Evolutionary conservation across 2,329 filamentous ascomycete species (phyloP), one percentile per base, ranked within the genome.

Genomic region (Paecilomyces fulvus): DNA sequence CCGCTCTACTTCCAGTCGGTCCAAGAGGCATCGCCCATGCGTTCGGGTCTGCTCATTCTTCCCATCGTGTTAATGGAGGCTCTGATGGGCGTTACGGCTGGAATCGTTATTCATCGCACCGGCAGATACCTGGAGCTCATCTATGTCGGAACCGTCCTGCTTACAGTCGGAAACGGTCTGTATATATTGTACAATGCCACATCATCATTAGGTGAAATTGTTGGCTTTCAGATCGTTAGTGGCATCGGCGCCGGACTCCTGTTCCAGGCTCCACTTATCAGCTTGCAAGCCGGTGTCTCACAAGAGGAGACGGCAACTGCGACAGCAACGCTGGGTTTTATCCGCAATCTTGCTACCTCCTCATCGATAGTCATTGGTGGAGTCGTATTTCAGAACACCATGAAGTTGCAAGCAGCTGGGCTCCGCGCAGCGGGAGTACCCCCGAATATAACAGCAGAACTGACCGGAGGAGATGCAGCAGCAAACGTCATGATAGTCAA

Each of bases 1-100:
- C 88, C 88, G 0, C 77, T 90, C 0, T 91, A 86, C 70, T 85
- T 89, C 55, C 88, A 92, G 67, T 80, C 84, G 2, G 86, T 86
- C 0, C 79, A 85, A 1, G 79, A 79, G 53, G 82, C 82, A 1
- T 78, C 79, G 0, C 83, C 86, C 0, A 73, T 88, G 31, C 75
- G 76, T n/a, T 88, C 83, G 0, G 79, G 78, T 63, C 61, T 67
- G 0, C 79, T 87, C 11, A 76, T 88, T 2, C 75, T 90, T 0
- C 85, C 87, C 0, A 80, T 85, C 46, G 83, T 81, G 21, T 60
- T 77, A 1, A 66, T 67, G 9, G 75, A 77, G 56, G 77, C 80
- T 1, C 58, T 75, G 7, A 67, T 73, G 1, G 78, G 75, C 31
- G 73, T 82, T 2, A 43, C 73, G 0, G 70, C 71, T 1, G 82